Evolutionary conservation across 2,329 filamentous ascomycete genomes (phyloP).

Genomic region (Nothophaeocryptopus gaeumannii): DNA sequence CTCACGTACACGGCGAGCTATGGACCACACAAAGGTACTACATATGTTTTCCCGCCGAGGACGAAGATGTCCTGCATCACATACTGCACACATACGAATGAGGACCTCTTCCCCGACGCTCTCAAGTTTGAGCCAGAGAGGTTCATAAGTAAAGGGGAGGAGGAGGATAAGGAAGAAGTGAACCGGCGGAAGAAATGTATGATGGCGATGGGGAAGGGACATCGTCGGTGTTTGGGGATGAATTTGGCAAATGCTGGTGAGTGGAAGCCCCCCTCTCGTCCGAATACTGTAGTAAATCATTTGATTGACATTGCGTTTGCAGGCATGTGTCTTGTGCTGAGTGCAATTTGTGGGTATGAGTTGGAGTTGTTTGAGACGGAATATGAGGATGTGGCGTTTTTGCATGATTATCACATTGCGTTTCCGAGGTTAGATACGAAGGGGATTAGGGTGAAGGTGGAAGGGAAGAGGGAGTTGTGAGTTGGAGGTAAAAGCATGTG

Average conservation of each 20-base stretch:
- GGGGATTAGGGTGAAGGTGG: constrained; percentile 2
- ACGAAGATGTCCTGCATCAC: constrained; percentile 31
- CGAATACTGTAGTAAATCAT: too few relatives aligned
- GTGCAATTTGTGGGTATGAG: constrained; percentile 2
- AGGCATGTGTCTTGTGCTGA: constrained; percentile 5
- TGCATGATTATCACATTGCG: constrained; percentile 10
- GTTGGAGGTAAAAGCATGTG: too few relatives aligned
- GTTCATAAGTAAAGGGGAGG: not conserved
- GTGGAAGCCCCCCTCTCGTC: too few relatives aligned
- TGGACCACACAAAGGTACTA: not conserved
- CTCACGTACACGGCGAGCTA: constrained; percentile 3
- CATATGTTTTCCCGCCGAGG: constrained; percentile 19
- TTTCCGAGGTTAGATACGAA: constrained; percentile 5
- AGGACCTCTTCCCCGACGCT: constrained; percentile 31
- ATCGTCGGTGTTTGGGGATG: constrained; percentile 5
- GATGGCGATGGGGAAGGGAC: constrained; percentile 33
- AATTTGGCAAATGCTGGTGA: constrained; percentile 2
- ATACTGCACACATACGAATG: constrained; percentile 32
- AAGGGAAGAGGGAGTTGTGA: not conserved
- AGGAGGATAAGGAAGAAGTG: constrained; percentile 8
- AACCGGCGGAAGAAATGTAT: constrained; percentile 29
- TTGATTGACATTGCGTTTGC: not conserved
- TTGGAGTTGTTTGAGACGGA: constrained; percentile 3
- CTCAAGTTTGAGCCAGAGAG: constrained; percentile 27
- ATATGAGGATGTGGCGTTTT: constrained; percentile 6